These are phyloP conservation scores for Globisporangium nagaii DNA, from an alignment of 352 stramenopile genomes.

Conservation along the genomic window DNA sequence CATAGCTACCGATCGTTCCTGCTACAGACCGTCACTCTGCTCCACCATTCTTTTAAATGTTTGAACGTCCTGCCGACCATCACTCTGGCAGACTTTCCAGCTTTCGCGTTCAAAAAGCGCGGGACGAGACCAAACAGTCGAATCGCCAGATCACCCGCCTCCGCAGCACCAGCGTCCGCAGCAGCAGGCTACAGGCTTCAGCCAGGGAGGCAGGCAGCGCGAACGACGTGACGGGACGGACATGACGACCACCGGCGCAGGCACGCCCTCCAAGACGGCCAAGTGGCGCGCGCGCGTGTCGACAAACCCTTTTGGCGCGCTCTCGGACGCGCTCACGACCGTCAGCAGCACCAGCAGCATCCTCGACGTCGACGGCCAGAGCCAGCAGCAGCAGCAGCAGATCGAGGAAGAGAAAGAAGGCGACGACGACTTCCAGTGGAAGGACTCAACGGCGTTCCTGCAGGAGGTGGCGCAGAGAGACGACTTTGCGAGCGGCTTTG, in stretches of 20 bases:
- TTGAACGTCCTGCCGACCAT: constrained; percentile 9
- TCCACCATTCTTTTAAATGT: constrained; percentile 3
- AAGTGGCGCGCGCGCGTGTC: constrained; percentile 28
- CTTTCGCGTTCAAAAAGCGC: too few species aligned
- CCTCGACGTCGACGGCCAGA: constrained; percentile 9
- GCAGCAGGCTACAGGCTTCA: neutral
- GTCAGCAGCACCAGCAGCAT: neutral
- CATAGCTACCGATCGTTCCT: neutral
- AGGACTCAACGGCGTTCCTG: constrained; percentile 11
- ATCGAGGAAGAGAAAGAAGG: constrained; percentile 7
- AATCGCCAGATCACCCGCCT: neutral
- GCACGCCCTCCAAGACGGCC: constrained; percentile 4
- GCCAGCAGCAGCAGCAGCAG: neutral
- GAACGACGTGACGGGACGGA: neutral
- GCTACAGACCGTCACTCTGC: neutral
- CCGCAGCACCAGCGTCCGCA: neutral
- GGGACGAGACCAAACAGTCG: neutral
- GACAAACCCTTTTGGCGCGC: constrained; percentile 18
- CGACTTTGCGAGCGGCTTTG: neutral
- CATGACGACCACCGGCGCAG: neutral
- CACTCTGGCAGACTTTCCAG: too few species aligned
- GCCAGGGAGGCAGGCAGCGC: too few species aligned
- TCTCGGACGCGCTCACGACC: neutral
- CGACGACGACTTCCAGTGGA: constrained; percentile 12
- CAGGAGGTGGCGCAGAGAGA: constrained; percentile 6